phyloP scores from a whole-genome alignment of 208 protist genomes.

The Crithidia mellificae region DNA sequence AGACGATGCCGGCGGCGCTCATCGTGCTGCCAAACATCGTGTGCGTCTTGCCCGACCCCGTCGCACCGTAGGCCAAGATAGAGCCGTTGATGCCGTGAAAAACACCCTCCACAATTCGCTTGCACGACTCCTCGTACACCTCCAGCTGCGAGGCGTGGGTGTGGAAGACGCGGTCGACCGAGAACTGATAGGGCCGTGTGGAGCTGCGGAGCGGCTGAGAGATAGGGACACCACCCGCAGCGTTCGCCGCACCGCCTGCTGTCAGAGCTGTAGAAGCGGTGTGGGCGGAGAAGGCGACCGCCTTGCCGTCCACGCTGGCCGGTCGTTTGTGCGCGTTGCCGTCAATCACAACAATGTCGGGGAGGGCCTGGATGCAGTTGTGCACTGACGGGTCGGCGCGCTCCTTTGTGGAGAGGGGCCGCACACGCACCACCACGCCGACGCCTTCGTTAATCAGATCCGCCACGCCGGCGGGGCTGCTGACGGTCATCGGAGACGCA shows the following conservation, averaged over 20 bases:
- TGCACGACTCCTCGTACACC: constrained; percentile 70
- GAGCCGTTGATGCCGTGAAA: constrained; percentile 87
- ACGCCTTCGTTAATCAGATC: constrained; percentile 34
- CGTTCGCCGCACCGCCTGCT: too few species aligned
- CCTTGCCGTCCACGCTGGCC: neutral
- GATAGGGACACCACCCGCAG: neutral
- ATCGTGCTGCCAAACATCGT: constrained; percentile 89
- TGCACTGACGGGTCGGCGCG: constrained; percentile 58
- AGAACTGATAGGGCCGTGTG: constrained; percentile 61
- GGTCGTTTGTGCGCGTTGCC: constrained; percentile 17
- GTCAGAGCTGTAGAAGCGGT: too few species aligned
- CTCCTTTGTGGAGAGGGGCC: constrained; percentile 72
- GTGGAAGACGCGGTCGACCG: constrained; percentile 70
- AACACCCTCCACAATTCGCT: constrained; percentile 57
- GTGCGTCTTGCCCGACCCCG: constrained; percentile 89
- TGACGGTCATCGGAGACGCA: neutral
- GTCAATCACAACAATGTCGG: constrained; percentile 64
- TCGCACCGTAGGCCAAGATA: constrained; percentile 89
- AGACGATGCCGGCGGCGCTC: constrained; percentile 78
- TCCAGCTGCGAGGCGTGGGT: constrained; percentile 70
- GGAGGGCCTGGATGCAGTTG: constrained; percentile 66
- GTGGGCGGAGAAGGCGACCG: neutral
- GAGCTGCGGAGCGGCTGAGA: constrained; percentile 17
- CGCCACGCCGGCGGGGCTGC: neutral
- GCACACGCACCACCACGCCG: constrained; percentile 68